Evolutionary conservation across 176 grass and related monocot species (phyloP).

Genomic region (Bothriochloa decipiens): DNA sequence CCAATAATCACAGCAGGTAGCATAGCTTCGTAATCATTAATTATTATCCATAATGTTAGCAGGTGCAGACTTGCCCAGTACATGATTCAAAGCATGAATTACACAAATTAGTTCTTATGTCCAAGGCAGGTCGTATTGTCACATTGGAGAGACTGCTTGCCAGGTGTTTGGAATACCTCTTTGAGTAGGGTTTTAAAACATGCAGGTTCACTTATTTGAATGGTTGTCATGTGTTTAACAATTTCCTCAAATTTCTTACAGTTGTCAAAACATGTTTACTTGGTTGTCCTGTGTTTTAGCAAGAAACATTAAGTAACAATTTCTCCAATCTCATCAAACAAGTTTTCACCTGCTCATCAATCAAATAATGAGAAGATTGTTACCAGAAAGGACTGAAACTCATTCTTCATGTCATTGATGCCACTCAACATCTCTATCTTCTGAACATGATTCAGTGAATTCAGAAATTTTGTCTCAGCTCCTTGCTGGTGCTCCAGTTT

Average conservation of each 20-base stretch:
- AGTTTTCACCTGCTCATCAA: neutral
- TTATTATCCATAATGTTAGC: neutral
- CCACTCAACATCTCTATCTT: slow-evolving; percentile 94
- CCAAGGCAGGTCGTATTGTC: neutral
- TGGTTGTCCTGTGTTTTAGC: neutral
- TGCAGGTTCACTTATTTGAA: neutral
- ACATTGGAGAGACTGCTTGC: neutral
- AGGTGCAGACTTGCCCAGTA: neutral
- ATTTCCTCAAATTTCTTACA: neutral
- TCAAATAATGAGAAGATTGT: slow-evolving; percentile 36
- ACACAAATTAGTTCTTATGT: neutral
- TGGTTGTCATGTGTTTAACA: neutral
- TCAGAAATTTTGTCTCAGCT: slow-evolving; percentile 81
- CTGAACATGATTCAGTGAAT: slow-evolving; percentile 85
- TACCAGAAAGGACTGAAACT: slow-evolving; percentile 92
- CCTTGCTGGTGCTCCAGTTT: slow-evolving; percentile 95
- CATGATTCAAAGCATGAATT: neutral
- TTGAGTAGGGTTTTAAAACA: neutral
- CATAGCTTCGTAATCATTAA: neutral
- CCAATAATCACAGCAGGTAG: neutral
- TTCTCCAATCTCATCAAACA: neutral
- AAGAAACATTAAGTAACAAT: neutral
- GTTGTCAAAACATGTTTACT: neutral
- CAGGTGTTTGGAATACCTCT: neutral
- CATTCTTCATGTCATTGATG: slow-evolving; percentile 91